Evolutionary conservation across 768 basidiomycete species (phyloP), one percentile per base, ranked within the genome.

Genomic region (Grammothele lineata): DNA sequence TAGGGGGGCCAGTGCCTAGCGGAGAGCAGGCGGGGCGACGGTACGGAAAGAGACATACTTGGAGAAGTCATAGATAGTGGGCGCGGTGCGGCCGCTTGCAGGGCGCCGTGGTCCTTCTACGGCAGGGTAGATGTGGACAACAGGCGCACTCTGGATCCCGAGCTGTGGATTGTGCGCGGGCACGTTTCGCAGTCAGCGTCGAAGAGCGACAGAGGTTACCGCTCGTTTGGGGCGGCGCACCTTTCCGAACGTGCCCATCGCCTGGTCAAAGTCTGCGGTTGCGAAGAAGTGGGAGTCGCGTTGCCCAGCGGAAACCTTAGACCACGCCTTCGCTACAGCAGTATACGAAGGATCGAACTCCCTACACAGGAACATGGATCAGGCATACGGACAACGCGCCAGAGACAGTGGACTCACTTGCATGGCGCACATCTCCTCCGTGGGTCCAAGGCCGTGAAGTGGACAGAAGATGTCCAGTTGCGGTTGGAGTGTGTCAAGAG

Each of bases 251-350:
- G 92, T 75, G 1, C 70, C 65, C 45, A 80, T 74, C 7, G 80
- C 85, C 30, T 87, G 74, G 59, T 88, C 81, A 61, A 96, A 98
- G 66, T 99, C 96, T 24, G 92, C 64, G 11, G 83, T 85, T 8
- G 83, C 96, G 61, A 98, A 99, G 78, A 97, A 94, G 66, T 97
- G 94, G 45, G 73, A 70, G 63, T 90, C 76, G 34, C 85, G 78
- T n/a, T 86, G 68, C 18, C 71, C 71, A 46, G 74, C 57, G 7
- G 87, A 66, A 8, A 77, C 75, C 12, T 72, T 72, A 3, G 76
- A 62, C 93, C 93, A 97, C n/a, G 90, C 81, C 57, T 81, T 81
- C 27, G 89, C 87, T 11, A 95, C 85, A 3, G 81, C 69, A n/a
- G 74, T 75, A 77, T 83, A 96, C 5, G 83, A 73, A 6, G 94